Conservation (phyloP, 2,329 filamentous ascomycete genomes). For the Acrocalymma vagum region DNA sequence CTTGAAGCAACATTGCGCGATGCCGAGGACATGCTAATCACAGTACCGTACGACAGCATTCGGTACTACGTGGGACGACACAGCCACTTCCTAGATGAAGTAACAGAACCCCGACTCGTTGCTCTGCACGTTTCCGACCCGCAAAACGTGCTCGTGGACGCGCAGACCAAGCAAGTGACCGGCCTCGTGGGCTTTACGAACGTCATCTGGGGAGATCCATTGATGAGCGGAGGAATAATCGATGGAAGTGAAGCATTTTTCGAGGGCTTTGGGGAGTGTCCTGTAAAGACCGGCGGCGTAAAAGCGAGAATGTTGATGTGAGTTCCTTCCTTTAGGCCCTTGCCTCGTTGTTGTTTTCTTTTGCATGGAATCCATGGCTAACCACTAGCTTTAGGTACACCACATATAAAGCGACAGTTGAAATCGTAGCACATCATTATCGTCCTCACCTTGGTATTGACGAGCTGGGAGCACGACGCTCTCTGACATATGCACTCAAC, state of each 20-base stretch:
- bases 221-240: constrained; percentile 58
- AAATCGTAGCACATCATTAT: constrained; percentile 55
- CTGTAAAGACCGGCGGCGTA: constrained; percentile 38
- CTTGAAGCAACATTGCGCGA: constrained; percentile 64
- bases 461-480: constrained; percentile 54
- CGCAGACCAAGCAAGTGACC: constrained; percentile 55
- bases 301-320: constrained; percentile 52
- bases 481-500: constrained; percentile 49
- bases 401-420: constrained; percentile 52
- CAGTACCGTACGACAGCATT: constrained; percentile 64
- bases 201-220: constrained; percentile 65
- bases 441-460: constrained; percentile 49
- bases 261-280: constrained; percentile 52
- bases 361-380: constrained; percentile 8
- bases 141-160: constrained; percentile 62
- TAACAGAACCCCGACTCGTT: constrained; percentile 61
- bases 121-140: constrained; percentile 58
- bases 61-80: constrained; percentile 58
- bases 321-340: too few species aligned
- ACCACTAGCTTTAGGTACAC: constrained; percentile 48
- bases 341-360: not conserved
- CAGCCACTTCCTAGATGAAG: constrained; percentile 56
- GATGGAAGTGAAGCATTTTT: constrained; percentile 51
- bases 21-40: constrained; percentile 66
- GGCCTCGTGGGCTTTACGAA: constrained; percentile 63